Evolutionary conservation across 495 filamentous ascomycete genomes (phyloP).

Genomic region (Podospora fimiseda): DNA sequence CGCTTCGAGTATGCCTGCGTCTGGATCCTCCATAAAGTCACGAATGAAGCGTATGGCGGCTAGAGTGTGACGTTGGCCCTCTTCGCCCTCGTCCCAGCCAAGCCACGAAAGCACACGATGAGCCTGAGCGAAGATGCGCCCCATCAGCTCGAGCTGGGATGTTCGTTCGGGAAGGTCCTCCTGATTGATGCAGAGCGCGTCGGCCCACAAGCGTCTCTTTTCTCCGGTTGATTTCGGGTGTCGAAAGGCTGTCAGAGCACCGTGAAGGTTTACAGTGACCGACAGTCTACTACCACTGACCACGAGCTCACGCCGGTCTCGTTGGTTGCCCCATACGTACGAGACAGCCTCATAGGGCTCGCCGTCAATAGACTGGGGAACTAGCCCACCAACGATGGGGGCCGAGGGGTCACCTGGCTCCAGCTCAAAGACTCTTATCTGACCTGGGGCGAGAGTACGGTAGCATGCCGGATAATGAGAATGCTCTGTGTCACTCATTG

Average conservation of each 20-base stretch:
- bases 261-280: constrained; percentile 18
- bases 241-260: constrained; percentile 14
- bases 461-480: neutral
- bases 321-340: constrained; percentile 28
- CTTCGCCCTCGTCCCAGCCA: constrained; percentile 18
- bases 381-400: constrained; percentile 10
- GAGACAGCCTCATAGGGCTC: constrained; percentile 27
- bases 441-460: constrained; percentile 1
- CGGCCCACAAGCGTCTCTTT: constrained; percentile 26
- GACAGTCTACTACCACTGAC: constrained; percentile 17
- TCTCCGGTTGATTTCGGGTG: constrained; percentile 3
- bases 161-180: constrained; percentile 27
- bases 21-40: constrained; percentile 13
- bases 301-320: constrained; percentile 3
- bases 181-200: constrained; percentile 35
- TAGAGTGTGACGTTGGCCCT: constrained; percentile 5
- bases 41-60: constrained; percentile 14
- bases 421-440: constrained; percentile 16
- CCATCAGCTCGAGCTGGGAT: constrained; percentile 33
- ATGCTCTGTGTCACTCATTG: neutral
- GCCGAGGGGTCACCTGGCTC: constrained; percentile 9
- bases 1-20: constrained; percentile 3
- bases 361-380: constrained; percentile 10
- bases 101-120: constrained; percentile 23
- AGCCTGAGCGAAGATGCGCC: constrained; percentile 24